These are phyloP conservation scores for Kodamaea restingae DNA, from an alignment of 805 yeast species.

Conservation along the genomic window DNA sequence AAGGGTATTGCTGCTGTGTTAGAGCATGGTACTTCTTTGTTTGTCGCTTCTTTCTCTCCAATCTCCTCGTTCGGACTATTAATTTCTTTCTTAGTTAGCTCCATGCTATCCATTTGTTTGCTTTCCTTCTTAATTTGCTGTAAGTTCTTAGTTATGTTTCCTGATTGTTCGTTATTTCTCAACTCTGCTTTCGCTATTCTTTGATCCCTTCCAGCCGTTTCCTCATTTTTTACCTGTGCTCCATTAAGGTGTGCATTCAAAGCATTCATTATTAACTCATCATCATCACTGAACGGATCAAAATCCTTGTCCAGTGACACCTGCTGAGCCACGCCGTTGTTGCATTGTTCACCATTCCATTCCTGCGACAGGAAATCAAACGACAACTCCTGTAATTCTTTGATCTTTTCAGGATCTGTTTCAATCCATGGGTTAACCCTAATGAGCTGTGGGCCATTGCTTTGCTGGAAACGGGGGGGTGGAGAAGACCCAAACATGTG, in stretches of 20 bases:
- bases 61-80: too few relatives aligned
- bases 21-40: too few relatives aligned
- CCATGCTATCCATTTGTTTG: too few relatives aligned
- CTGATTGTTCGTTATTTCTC: too few relatives aligned
- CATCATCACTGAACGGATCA: slow-evolving; percentile 14
- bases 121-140: too few relatives aligned
- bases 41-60: too few relatives aligned
- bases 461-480: neutral
- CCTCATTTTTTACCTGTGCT: neutral
- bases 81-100: too few relatives aligned
- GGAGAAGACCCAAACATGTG: neutral
- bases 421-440: slow-evolving; percentile 7
- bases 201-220: too few relatives aligned
- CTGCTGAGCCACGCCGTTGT: neutral
- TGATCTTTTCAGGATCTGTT: slow-evolving; percentile 8
- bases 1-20: too few relatives aligned
- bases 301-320: neutral
- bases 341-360: too few relatives aligned
- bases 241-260: slow-evolving; percentile 5
- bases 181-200: too few relatives aligned
- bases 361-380: slow-evolving; percentile 6
- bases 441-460: neutral
- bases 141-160: too few relatives aligned
- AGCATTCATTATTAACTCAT: slow-evolving; percentile 10
- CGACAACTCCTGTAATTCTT: slow-evolving; percentile 5